Conservation (phyloP, 331 rosid species). For the Arachis monticola region DNA sequence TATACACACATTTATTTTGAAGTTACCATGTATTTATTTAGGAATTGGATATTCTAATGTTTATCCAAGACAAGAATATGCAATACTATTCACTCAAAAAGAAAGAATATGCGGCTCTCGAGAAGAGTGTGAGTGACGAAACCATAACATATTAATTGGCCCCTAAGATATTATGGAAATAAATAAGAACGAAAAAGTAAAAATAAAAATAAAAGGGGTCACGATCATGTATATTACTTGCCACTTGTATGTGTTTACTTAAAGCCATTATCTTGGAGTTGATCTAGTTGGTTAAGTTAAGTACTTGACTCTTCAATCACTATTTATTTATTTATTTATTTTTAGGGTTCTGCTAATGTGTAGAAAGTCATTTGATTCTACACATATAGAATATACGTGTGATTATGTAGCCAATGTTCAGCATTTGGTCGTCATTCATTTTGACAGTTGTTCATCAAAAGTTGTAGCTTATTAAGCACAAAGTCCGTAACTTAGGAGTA, state of each 20-base stretch:
- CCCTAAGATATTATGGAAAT: no score
- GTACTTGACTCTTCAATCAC: no score
- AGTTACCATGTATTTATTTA: neutral
- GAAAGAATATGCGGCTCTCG: neutral
- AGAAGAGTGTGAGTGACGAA: neutral
- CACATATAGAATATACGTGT: no score
- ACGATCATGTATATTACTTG: slow-evolving; percentile 5
- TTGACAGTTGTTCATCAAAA: no score
- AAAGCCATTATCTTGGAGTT: neutral
- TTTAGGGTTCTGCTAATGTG: no score
- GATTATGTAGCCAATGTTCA: no score
- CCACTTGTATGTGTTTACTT: neutral
- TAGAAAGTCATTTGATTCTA: no score
- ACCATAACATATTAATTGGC: neutral
- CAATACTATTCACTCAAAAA: neutral
- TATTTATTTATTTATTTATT: no score
- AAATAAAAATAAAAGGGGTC: neutral
- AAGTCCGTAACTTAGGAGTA: no score
- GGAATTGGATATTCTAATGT: neutral
- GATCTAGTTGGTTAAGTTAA: neutral
- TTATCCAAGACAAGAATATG: neutral
- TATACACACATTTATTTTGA: neutral
- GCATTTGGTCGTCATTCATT: no score
- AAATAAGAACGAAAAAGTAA: neutral
- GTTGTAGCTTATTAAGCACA: no score